Evolutionary conservation across 495 filamentous ascomycete species (phyloP), one percentile per base, ranked within the genome.

Genomic region (Patellaria atrata): DNA sequence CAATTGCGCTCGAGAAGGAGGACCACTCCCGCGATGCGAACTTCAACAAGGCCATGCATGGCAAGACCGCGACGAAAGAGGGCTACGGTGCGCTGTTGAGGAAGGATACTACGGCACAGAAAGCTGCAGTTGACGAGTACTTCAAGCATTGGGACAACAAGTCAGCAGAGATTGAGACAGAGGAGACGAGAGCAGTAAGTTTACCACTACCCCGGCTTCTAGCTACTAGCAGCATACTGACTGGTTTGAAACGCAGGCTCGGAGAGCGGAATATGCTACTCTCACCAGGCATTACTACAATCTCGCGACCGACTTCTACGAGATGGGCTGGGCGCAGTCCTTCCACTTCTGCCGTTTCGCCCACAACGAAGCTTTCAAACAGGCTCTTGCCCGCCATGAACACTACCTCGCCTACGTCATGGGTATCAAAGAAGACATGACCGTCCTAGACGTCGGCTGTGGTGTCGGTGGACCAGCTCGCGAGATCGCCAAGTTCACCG

Each of bases 141-240:
- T 96, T 94, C 74, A 97, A 94, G 75, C 92, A 94, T 60, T 97
- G 87, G 80, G 89, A 97, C 62, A 82, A 91, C 67, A 89, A 96
- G 65, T 57, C 56, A 37, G 81, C 86, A 24, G 73, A 66, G 26
- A 65, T 68, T 16, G 89, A 97, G 71, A 97, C 87, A 0, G 70
- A 73, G 18, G 79, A 72, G 37, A 76, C 67, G 41, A 75, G 89
- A 48, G 79, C 82, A 60, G 82, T 82, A 57, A 24, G 68, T 18
- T 1, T 13, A 21, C 24, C 11, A 20, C 8, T 12, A 14, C 11
- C 12, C 22, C 6, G 18, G 9, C 12, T 2, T 22, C 5, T 19
- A 12, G 16, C 17, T 18, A 30, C 6, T 21, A 8, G 10, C 16
- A 8, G 23, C 7, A 11, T 39, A 7, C 16, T 14, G 15, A 22